Percentiles rank a stretch among this genome's conserved stretches.
These are phyloP conservation scores for Hyaloscypha variabilis DNA, from an alignment of 495 filamentous ascomycete species.

Conservation along the genomic window DNA sequence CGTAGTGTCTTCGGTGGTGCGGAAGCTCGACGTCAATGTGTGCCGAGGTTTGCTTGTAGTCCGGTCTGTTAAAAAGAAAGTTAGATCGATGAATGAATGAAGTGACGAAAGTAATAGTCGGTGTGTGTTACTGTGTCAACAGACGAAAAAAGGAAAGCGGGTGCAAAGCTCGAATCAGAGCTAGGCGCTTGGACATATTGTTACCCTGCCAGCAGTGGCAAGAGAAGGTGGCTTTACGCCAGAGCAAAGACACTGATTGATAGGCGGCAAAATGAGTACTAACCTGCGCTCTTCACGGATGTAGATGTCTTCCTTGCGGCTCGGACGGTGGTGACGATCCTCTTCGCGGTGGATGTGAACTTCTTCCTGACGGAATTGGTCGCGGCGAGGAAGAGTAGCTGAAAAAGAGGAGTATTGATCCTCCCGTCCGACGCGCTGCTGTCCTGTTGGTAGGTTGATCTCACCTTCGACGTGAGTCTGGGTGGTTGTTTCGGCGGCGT, in stretches of 20 bases:
- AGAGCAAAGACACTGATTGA: constrained; percentile 8
- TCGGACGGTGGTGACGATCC: constrained; percentile 66
- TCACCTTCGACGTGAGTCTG: constrained; percentile 81
- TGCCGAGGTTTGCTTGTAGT: constrained; percentile 61
- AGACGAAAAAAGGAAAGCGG: constrained; percentile 34
- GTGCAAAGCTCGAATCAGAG: constrained; percentile 28
- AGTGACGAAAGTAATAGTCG: constrained; percentile 19
- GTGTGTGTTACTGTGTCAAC: constrained; percentile 36
- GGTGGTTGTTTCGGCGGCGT: constrained; percentile 76
- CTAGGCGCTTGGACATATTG: constrained; percentile 22
- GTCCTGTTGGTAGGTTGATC: constrained; percentile 69
- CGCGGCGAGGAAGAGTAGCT: constrained; percentile 61
- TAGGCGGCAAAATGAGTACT: constrained; percentile 30
- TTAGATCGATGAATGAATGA: no score
- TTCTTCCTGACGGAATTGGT: constrained; percentile 79
- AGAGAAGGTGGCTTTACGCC: neutral
- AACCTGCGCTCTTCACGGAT: constrained; percentile 55
- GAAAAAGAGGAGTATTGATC: constrained; percentile 60
- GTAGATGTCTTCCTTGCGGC: constrained; percentile 52
- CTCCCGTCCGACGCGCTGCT: constrained; percentile 86
- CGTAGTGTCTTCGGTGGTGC: constrained; percentile 48
- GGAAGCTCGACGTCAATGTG: constrained; percentile 60
- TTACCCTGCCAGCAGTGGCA: neutral
- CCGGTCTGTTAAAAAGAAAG: constrained; percentile 44
- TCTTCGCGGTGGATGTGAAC: constrained; percentile 72